Percentiles rank a stretch among this genome's conserved stretches.
Evolutionary conservation across 495 filamentous ascomycete species (phyloP).

Genomic region (Penicillium paradoxum): DNA sequence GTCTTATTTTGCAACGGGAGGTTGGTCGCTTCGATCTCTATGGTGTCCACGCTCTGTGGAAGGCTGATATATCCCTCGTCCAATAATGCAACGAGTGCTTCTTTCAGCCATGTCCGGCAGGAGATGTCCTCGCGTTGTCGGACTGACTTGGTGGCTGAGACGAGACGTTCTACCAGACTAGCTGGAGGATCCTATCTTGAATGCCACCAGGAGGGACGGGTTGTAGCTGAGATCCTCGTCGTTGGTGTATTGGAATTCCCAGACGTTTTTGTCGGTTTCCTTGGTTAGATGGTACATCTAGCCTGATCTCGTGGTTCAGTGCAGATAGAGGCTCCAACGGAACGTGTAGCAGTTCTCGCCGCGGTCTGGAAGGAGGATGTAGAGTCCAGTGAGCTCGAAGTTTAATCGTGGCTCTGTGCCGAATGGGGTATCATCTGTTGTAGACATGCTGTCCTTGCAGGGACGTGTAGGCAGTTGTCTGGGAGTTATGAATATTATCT

Average conservation of each 20-base stretch:
- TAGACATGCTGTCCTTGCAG: background rate
- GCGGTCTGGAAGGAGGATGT: background rate
- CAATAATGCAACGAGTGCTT: background rate
- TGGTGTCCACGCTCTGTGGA: background rate
- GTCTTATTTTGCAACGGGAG: background rate
- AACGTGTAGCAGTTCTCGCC: background rate
- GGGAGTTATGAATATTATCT: too few relatives aligned
- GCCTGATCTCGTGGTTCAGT: background rate
- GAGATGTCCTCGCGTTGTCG: background rate
- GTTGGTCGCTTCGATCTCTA: background rate
- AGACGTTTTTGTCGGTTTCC: background rate
- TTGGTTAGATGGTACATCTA: background rate
- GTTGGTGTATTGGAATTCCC: background rate
- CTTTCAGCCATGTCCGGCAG: background rate
- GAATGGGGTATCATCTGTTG: background rate
- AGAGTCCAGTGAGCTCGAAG: background rate
- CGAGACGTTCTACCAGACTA: background rate
- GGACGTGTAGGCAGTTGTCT: too few relatives aligned
- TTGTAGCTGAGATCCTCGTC: background rate
- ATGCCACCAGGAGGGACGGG: background rate
- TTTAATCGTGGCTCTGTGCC: background rate
- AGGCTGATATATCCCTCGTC: background rate
- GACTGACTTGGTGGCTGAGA: background rate
- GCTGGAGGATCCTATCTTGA: background rate
- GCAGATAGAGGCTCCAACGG: background rate